Conservation (phyloP, 805 yeast genomes). For the Candida andamanensis region DNA sequence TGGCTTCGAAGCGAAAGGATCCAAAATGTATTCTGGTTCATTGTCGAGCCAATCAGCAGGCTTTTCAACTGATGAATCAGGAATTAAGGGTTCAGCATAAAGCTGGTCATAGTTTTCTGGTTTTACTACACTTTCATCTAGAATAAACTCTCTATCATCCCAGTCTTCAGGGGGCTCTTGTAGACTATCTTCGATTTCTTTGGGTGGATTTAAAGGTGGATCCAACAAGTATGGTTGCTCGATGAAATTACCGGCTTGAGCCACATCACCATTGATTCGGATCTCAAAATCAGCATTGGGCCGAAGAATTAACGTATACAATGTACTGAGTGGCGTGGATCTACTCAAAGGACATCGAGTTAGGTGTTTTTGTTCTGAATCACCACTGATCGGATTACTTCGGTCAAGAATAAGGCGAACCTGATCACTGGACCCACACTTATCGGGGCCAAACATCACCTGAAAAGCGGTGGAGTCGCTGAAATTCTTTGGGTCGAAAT, state of each 20-base stretch:
- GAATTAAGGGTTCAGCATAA: conserved; percentile 52
- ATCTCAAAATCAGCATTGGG: conserved; percentile 69
- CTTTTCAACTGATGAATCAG: conserved; percentile 60
- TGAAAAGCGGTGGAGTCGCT: conserved; percentile 67
- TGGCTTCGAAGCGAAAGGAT: conserved; percentile 65
- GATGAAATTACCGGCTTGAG: conserved; percentile 62
- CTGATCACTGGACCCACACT: conserved; percentile 76
- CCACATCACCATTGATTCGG: conserved; percentile 74
- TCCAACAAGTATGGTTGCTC: conserved; percentile 45
- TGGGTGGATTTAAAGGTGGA: conserved; percentile 70
- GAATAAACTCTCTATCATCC: conserved; percentile 65
- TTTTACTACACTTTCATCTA: conserved; percentile 57
- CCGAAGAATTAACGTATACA: conserved; percentile 73
- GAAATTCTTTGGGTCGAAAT: conserved; percentile 41
- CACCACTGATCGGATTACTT: conserved; percentile 49
- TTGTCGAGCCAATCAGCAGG: conserved; percentile 82
- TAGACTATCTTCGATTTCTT: conserved; percentile 48
- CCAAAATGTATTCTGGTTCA: conserved; percentile 51
- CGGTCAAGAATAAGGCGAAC: conserved; percentile 72
- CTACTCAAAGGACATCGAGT: conserved; percentile 63
- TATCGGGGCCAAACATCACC: conserved; percentile 93
- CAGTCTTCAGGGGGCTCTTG: conserved; percentile 74
- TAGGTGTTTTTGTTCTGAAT: conserved; percentile 65
- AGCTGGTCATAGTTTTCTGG: conserved; percentile 85
- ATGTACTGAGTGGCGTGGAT: conserved; percentile 49